Base-by-base conservation (phyloP, 106 monocot species). In the Allium fistulosum region DNA sequence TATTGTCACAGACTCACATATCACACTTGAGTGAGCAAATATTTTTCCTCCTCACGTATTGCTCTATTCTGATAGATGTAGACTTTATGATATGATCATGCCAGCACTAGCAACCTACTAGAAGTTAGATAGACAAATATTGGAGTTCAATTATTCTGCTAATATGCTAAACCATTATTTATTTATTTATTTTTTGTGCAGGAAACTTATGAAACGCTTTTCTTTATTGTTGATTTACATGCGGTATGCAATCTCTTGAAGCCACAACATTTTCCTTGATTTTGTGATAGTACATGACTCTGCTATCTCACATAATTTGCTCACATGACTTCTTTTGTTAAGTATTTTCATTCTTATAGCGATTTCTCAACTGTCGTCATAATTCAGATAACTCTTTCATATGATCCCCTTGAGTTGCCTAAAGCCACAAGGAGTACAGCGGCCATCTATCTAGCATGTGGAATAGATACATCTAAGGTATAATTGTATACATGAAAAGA, bases 141-240 rank as follows among this genome's bases (percentile, higher is more conserved):
- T 1, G 5, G 37, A 37, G 37, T 37, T 37, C 37, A 37, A 37
- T 37, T 37, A 1, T 37, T 37, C 37, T 37, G 37, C 37, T 37
- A 37, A 37, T 37, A 37, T 37, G 37, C 37, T 5, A 37, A 37
- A 37, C 2, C 37, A 37, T 37, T 22, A 14, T 67, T 67, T 11
- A 61, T 13, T 68, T 76, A 55, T 63, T 56, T 22, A 22, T 22
- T 28, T 57, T 58, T 69, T 1, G 75, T 82, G 62, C 86, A 96
- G 96, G 76, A 96, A 80, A 59, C 75, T 1, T 92, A 96, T 62
- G 96, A 96, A 52, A 96, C 96, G 51, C 70, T 96, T 7, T 96
- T 92, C 86, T 96, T 96, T 77, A 92, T 96, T 48, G 96, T 91
- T 58, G 96, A 96, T 61, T 79, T 96, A 58, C 92, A 96, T 82